Evolutionary conservation across 2,329 filamentous ascomycete genomes (phyloP).

Genomic region (Aaosphaeria pasadenensis): DNA sequence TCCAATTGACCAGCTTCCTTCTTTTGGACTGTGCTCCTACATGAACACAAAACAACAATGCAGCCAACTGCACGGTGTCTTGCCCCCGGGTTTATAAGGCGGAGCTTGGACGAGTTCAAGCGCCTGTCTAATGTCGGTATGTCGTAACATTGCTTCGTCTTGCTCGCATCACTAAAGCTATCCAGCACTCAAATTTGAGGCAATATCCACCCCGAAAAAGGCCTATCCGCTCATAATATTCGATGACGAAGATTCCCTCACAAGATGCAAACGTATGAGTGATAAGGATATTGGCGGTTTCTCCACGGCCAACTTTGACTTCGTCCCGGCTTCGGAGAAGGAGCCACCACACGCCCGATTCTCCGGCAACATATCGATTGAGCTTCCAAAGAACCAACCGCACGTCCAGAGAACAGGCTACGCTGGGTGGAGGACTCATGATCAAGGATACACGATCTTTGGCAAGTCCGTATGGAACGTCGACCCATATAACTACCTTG

Average conservation of each 20-base stretch:
- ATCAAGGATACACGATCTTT: conserved; percentile 76
- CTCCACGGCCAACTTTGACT: conserved; percentile 71
- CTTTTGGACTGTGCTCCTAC: too few species aligned
- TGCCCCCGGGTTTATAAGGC: conserved; percentile 49
- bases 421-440: conserved; percentile 83
- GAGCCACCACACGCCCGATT: conserved; percentile 72
- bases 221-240: conserved; percentile 67
- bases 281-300: conserved; percentile 85
- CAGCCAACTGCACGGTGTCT: conserved; percentile 34
- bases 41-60: conserved; percentile 19
- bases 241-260: conserved; percentile 43
- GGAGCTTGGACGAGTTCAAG: conserved; percentile 59
- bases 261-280: conserved; percentile 70
- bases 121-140: conserved; percentile 55
- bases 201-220: conserved; percentile 61
- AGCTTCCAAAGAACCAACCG: conserved; percentile 72
- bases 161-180: conserved; percentile 18
- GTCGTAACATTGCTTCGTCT: conserved; percentile 25
- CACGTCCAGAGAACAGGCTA: conserved; percentile 78
- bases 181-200: conserved; percentile 67
- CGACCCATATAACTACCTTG: conserved; percentile 83
- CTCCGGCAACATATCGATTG: conserved; percentile 82
- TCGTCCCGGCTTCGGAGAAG: conserved; percentile 46
- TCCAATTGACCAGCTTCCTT: too few species aligned
- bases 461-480: conserved; percentile 85